Percentiles rank a stretch among this genome's conserved stretches.
These are phyloP conservation scores for Ceratocystis alfenasii DNA, from an alignment of 2,329 filamentous ascomycete genomes.

Conservation along the genomic window DNA sequence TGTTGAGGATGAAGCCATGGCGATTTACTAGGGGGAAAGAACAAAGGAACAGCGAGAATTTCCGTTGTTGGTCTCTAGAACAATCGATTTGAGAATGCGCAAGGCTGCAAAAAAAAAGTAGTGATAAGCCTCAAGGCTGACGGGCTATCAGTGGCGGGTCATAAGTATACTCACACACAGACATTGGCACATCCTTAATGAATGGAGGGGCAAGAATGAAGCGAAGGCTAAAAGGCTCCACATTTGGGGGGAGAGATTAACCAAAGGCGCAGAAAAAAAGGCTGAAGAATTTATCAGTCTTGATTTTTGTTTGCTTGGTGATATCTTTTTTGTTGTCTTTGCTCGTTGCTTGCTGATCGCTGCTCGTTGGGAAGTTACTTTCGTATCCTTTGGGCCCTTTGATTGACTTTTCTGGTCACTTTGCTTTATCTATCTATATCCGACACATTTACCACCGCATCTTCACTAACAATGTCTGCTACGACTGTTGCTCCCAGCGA, in stretches of 20 bases:
- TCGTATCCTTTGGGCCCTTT: conserved; percentile 1
- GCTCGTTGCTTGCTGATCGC: neutral
- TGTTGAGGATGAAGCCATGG: conserved; percentile 45
- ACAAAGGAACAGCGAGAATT: neutral
- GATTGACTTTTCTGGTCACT: conserved; percentile 17
- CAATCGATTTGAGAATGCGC: neutral
- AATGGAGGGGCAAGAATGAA: conserved; percentile 20
- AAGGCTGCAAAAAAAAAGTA: conserved; percentile 16
- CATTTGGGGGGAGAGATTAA: conserved; percentile 21
- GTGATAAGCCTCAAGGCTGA: conserved; percentile 18
- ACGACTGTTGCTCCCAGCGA: conserved; percentile 41
- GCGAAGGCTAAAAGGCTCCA: conserved; percentile 12
- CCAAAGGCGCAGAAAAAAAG: conserved; percentile 6
- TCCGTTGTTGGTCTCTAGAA: neutral
- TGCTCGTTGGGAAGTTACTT: conserved; percentile 5
- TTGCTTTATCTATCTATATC: conserved; percentile 6
- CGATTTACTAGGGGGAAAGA: conserved; percentile 13
- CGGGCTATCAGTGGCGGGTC: neutral
- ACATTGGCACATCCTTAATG: neutral
- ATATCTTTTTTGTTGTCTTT: conserved; percentile 9
- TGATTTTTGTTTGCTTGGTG: neutral
- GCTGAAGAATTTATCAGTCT: conserved; percentile 11
- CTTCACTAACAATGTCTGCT: conserved; percentile 24
- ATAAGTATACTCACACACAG: conserved; percentile 12
- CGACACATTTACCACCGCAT: neutral